Evolutionary conservation across 1,284 basidiomycete genomes (phyloP), one percentile per base, ranked within the genome.

Genomic region (Leccinum angustisporum): DNA sequence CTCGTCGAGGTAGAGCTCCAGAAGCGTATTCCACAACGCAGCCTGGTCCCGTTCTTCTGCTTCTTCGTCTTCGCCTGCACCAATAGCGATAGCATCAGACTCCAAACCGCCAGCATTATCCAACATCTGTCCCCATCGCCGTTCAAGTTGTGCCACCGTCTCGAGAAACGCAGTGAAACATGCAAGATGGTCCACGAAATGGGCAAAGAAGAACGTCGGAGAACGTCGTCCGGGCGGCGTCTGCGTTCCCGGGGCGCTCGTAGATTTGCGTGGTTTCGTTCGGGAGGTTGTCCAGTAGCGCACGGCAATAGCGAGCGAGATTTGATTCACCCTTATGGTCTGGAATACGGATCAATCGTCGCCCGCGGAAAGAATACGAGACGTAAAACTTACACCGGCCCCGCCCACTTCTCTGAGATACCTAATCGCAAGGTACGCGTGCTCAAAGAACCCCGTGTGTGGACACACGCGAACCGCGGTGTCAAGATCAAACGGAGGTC

Each of bases 381-480:
- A 56, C 1, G 1, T 1, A 64, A 33, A 31, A 81, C 91, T 69
- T 70, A 94, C 93, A 27, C 88, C 88, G 59, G 88, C 87, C 0
- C 88, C 82, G 0, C 92, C 91, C 5, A 98, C 79, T 48, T 84
- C 83, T 58, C 92, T 80, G 50, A 99, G 76, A 75, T 98, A 98
- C 14, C 75, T 76, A 59, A 98, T 89, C 5, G 97, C 97, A 4
- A 99, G 84, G 75, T 97, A 99, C 0, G 90, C 87, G 0, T 99
- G 97, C 57, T 94, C 90, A 70, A 92, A 97, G 76, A 97, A 99
- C 0, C 95, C 94, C 0, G 95, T 96, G 75, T 98, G 97, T 21
- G 97, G 84, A 73, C 96, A 98, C 10, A 99, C 97, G 1, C 94
- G 84, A 64, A 99, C 98, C 0, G 95, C 97, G 0, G 97, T 98